Base-by-base conservation (phyloP, 805 yeast genomes). In the Candida nonsorbophila region DNA sequence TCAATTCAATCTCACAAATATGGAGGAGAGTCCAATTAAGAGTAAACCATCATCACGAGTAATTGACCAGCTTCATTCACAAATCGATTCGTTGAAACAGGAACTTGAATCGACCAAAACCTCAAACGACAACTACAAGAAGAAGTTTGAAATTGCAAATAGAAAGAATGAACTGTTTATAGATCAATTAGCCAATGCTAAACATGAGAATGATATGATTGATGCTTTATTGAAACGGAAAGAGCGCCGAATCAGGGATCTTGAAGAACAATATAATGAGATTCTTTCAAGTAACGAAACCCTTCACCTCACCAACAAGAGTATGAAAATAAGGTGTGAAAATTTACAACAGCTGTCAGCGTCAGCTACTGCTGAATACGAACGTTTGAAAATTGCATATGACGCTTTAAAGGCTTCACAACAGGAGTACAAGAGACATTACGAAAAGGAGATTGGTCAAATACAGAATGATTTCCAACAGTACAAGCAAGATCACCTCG, bases 121-220 rank as follows among this genome's bases (percentile, higher is more conserved):
- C 49, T 60, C 63, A 24, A 59, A 57, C 30, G 55, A 58, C 16
- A 81, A 74, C 34, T 66, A 70, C 42, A 67, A 66, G 36, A 76
- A 75, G 51, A 72, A 77, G 36, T 59, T 67, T 42, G 66, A 72
- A 29, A 55, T 67, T 16, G 45, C 67, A 30, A 41, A 67, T 39
- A 54, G 66, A 45, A 65, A 74, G 53, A 60, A 77, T 42, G 77
- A 72, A 41, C 59, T 69, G 32, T 58, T 72, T 30, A 67, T 75
- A 20, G 85, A 79, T 42, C 83, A 78, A 51, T 53, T 79, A 36
- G 75, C 85, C 17, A 78, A 77, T 38, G 62, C 82, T 21, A 80
- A 80, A 51, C 88, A 82, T 50, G 90, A 85, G 45, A 79, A 79
- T 42, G 87, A 83, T 39, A 79, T 79, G 61, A 64, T 81, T 24